Percentiles rank a stretch among this genome's conserved stretches.
Evolutionary conservation across 495 filamentous ascomycete genomes (phyloP).

Genomic region (Talaromyces liani): DNA sequence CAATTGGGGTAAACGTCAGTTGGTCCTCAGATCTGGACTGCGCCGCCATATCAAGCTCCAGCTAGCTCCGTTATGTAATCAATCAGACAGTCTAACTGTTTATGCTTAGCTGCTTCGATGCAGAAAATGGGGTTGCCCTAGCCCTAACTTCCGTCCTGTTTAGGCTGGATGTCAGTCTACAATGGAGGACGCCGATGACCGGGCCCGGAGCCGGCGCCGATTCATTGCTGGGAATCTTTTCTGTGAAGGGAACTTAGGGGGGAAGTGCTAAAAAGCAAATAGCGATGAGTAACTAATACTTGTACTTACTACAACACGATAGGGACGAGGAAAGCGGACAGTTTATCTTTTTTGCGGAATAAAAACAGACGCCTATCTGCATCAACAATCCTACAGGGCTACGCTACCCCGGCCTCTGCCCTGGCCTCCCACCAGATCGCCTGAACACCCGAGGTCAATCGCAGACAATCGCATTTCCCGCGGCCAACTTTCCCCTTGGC

Average conservation of each 20-base stretch:
- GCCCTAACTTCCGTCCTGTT: background rate
- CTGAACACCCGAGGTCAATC: background rate
- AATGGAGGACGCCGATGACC: slow-evolving; percentile 2
- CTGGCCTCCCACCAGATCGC: background rate
- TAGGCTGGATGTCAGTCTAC: background rate
- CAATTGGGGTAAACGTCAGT: background rate
- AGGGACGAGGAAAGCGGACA: background rate
- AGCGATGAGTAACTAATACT: background rate
- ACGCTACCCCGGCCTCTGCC: background rate
- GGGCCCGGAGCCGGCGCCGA: background rate
- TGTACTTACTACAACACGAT: background rate
- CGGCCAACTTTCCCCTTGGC: background rate
- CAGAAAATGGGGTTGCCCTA: background rate
- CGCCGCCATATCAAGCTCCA: background rate
- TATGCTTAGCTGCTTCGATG: background rate
- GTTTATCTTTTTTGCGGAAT: background rate
- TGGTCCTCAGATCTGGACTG: background rate
- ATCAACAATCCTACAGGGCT: background rate
- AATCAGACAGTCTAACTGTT: background rate
- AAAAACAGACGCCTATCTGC: background rate
- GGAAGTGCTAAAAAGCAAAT: background rate
- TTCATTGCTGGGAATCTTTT: background rate
- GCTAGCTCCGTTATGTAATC: background rate
- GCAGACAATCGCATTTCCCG: background rate
- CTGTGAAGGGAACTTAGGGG: background rate